These are phyloP conservation scores for Pleurotus eryngii DNA, from an alignment of 768 basidiomycete genomes.

Conservation along the genomic window DNA sequence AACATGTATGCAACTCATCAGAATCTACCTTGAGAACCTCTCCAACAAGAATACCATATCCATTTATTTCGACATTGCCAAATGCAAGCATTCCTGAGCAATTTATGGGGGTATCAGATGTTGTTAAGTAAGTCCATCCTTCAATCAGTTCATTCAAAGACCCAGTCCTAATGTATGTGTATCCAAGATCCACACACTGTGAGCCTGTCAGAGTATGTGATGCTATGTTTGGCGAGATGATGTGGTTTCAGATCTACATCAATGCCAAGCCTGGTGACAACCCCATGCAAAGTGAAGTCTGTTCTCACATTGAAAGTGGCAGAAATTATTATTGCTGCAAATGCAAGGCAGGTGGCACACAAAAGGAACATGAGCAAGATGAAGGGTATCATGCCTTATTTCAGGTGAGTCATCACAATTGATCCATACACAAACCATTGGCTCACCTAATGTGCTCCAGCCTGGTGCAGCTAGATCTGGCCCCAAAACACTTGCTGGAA, in stretches of 20 bases:
- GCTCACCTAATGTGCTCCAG: too few relatives aligned
- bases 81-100: slow-evolving; percentile 31
- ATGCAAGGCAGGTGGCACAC: slow-evolving; percentile 27
- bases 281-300: slow-evolving; percentile 34
- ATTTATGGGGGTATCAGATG: slow-evolving; percentile 15
- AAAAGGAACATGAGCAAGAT: slow-evolving; percentile 18
- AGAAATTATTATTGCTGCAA: slow-evolving; percentile 29
- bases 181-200: slow-evolving; percentile 11
- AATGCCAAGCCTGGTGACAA: slow-evolving; percentile 26
- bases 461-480: slow-evolving; percentile 10
- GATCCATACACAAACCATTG: slow-evolving; percentile 7
- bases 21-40: slow-evolving; percentile 19
- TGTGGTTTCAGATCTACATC: slow-evolving; percentile 20
- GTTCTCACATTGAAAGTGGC: slow-evolving; percentile 26
- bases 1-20: slow-evolving; percentile 30
- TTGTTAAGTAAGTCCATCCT: too few relatives aligned
- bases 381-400: slow-evolving; percentile 24
- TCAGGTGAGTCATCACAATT: slow-evolving; percentile 1
- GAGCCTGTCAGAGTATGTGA: slow-evolving; percentile 18
- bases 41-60: slow-evolving; percentile 29
- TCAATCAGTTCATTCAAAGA: too few relatives aligned
- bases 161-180: too few relatives aligned
- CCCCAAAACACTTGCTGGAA: slow-evolving; percentile 4
- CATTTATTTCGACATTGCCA: slow-evolving; percentile 26
- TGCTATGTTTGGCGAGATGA: slow-evolving; percentile 16